Percentiles rank a stretch among this genome's conserved stretches.
phyloP scores from a whole-genome alignment of 345 rosid species.

The Zanthoxylum bungeanum region DNA sequence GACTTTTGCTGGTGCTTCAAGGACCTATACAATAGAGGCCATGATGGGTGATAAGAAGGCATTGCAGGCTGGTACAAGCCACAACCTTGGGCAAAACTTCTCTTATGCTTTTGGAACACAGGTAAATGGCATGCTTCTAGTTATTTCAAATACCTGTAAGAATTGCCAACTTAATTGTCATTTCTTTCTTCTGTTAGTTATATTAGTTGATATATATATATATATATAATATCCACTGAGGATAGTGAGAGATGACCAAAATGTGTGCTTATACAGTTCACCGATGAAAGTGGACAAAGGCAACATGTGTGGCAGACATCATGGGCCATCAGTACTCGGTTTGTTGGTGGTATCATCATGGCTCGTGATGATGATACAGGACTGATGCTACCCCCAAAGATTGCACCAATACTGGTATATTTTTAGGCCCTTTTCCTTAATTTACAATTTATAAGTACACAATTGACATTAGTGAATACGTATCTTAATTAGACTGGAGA shows the following conservation, averaged over 20 bases:
- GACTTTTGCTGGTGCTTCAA: slow-evolving; percentile 91
- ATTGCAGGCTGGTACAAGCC: slow-evolving; percentile 93
- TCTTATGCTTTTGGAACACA: slow-evolving; percentile 86
- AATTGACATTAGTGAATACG: slow-evolving; percentile 3
- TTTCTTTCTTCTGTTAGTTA: neutral
- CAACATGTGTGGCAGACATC: slow-evolving; percentile 99
- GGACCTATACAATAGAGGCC: slow-evolving; percentile 93
- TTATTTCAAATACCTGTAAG: neutral
- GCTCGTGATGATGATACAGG: slow-evolving; percentile 97
- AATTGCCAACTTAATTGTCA: neutral
- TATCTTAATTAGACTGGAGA: neutral
- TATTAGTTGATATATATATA: neutral
- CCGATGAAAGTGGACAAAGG: slow-evolving; percentile 87
- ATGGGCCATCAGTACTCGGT: slow-evolving; percentile 96
- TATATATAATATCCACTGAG: neutral
- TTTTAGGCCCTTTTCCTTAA: neutral
- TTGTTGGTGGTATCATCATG: slow-evolving; percentile 96
- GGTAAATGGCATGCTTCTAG: slow-evolving; percentile 32
- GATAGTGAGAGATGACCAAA: slow-evolving; percentile 2
- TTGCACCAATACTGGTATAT: slow-evolving; percentile 85
- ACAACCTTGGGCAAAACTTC: slow-evolving; percentile 91
- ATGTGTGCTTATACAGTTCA: slow-evolving; percentile 51
- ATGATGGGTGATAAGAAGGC: slow-evolving; percentile 99
- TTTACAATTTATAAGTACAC: neutral
- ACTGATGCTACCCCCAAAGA: slow-evolving; percentile 83